These are phyloP conservation scores for Kodamaea sp. DNA, from an alignment of 1,139 yeast genomes.

Conservation along the genomic window DNA sequence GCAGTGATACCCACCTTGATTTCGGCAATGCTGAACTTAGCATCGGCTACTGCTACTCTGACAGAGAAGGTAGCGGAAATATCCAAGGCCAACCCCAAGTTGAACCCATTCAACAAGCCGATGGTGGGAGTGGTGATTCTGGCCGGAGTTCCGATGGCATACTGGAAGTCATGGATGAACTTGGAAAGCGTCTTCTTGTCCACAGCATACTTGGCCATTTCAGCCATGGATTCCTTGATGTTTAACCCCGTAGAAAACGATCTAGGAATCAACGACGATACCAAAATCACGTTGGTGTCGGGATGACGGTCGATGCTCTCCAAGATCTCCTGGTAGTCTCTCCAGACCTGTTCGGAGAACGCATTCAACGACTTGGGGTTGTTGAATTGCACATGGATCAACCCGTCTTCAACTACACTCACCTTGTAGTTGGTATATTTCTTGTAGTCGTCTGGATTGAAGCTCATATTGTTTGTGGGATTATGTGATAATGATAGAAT, in stretches of 20 bases:
- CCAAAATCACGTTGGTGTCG: conserved; percentile 50
- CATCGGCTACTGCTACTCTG: conserved; percentile 57
- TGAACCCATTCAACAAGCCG: conserved; percentile 46
- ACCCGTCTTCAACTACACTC: conserved; percentile 45
- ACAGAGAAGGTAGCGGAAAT: conserved; percentile 60
- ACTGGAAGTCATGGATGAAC: conserved; percentile 60
- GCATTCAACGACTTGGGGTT: conserved; percentile 67
- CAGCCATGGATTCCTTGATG: conserved; percentile 39
- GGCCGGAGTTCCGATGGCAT: conserved; percentile 49
- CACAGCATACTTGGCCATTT: conserved; percentile 13
- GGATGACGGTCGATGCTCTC: conserved; percentile 46
- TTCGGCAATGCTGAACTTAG: conserved; percentile 64
- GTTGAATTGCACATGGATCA: conserved; percentile 63
- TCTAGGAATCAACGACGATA: conserved; percentile 57
- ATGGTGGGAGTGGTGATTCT: conserved; percentile 52
- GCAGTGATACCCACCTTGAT: conserved; percentile 76
- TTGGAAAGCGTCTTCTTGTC: conserved; percentile 30
- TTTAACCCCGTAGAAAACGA: conserved; percentile 72
- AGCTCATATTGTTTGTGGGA: too few species aligned
- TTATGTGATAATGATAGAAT: too few species aligned
- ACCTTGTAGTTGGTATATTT: conserved; percentile 42
- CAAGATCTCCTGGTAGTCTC: conserved; percentile 55
- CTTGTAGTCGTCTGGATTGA: conserved; percentile 24
- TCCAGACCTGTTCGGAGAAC: conserved; percentile 54
- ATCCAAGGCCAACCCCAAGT: conserved; percentile 69